A percentile compares a stretch with the other conserved stretches of the same genome.
Conservation (phyloP, 2,329 filamentous ascomycete species). For the Sporothrix luriei region DNA sequence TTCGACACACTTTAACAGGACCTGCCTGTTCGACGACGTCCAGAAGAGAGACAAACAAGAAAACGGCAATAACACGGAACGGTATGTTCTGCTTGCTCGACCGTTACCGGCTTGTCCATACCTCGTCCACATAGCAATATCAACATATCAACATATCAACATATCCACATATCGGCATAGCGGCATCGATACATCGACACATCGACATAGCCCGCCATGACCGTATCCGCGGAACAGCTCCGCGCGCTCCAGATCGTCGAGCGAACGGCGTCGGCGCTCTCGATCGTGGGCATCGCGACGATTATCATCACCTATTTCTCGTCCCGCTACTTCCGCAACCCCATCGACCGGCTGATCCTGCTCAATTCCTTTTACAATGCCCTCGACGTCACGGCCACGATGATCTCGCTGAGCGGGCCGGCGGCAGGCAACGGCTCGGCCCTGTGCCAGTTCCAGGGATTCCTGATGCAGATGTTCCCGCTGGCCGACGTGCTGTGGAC, state of each 20-base stretch:
- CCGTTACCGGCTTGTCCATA: not conserved
- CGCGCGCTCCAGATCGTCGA: slow-evolving; percentile 40
- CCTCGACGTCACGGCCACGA: slow-evolving; percentile 45
- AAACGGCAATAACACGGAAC: not conserved
- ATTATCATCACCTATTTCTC: slow-evolving; percentile 43
- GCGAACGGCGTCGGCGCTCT: slow-evolving; percentile 42
- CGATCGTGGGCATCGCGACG: slow-evolving; percentile 42
- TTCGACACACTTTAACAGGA: no score
- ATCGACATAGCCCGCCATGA: slow-evolving; percentile 14
- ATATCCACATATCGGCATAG: no score
- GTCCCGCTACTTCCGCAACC: slow-evolving; percentile 44
- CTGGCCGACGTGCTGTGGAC: slow-evolving; percentile 46
- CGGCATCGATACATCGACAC: no score
- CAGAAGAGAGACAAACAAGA: not conserved
- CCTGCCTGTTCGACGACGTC: not conserved
- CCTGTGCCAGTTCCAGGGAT: slow-evolving; percentile 46
- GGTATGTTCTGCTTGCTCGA: not conserved
- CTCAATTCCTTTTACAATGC: slow-evolving; percentile 46
- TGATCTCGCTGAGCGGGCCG: slow-evolving; percentile 46
- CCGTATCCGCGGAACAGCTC: slow-evolving; percentile 39
- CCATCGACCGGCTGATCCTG: slow-evolving; percentile 46
- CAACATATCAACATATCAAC: no score
- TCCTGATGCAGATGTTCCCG: slow-evolving; percentile 47
- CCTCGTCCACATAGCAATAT: no score
- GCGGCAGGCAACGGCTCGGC: slow-evolving; percentile 42